phyloP scores from a whole-genome alignment of 2,329 filamentous ascomycete species.

The Ophiostoma sp. region DNA sequence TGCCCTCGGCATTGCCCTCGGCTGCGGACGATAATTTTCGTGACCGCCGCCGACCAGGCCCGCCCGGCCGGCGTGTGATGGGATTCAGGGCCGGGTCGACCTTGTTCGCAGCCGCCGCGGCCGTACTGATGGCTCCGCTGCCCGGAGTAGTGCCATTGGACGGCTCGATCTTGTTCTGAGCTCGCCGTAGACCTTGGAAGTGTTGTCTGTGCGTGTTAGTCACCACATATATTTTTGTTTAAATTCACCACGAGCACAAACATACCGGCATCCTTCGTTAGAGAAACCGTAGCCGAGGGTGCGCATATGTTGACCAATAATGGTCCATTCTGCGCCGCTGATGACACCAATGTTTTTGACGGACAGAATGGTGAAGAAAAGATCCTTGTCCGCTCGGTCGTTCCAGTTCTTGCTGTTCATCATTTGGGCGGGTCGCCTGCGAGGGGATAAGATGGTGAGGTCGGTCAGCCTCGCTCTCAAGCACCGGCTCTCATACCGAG shows the following conservation, averaged over 20 bases:
- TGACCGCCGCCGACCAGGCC: conserved; percentile 57
- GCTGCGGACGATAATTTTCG: conserved; percentile 43
- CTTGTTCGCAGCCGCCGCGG: conserved; percentile 35
- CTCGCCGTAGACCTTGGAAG: conserved; percentile 59
- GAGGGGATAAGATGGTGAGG: neutral
- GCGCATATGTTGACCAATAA: conserved; percentile 62
- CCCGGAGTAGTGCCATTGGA: neutral
- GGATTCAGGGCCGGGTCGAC: conserved; percentile 57
- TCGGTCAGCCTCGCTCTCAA: neutral
- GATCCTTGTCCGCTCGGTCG: conserved; percentile 61
- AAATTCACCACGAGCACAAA: no score
- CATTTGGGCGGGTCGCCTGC: neutral
- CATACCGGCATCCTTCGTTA: conserved; percentile 61
- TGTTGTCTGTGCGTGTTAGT: conserved; percentile 45
- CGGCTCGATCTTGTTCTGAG: conserved; percentile 54
- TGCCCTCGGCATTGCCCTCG: conserved; percentile 26
- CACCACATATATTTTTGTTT: no score
- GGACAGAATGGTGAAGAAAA: conserved; percentile 63
- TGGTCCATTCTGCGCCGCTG: conserved; percentile 62
- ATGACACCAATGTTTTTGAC: conserved; percentile 65
- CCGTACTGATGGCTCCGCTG: conserved; percentile 30
- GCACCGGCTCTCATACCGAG: neutral
- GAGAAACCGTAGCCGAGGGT: conserved; percentile 61
- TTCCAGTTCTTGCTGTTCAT: conserved; percentile 58
- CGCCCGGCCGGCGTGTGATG: conserved; percentile 57